These are phyloP conservation scores for Neopestalotiopsis sp. DNA, from an alignment of 2,329 filamentous ascomycete genomes.

Conservation along the genomic window DNA sequence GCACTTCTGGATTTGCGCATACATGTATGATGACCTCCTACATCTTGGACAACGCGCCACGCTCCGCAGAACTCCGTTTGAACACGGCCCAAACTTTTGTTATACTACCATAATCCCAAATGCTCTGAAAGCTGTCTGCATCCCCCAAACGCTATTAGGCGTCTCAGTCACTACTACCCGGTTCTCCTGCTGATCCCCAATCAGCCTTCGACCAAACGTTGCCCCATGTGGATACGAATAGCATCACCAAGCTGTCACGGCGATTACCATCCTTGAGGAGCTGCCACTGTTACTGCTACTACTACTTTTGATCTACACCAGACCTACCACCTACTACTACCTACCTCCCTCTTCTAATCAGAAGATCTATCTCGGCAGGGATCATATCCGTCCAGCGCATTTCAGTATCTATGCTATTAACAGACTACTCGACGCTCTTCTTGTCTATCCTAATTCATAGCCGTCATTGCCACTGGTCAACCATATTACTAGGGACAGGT, in stretches of 20 bases:
- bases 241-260: neutral
- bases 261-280: neutral
- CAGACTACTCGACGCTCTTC: neutral
- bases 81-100: neutral
- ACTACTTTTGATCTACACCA: neutral
- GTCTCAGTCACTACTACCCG: neutral
- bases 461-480: neutral
- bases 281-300: neutral
- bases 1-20: conserved; percentile 13
- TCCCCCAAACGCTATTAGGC: conserved; percentile 17
- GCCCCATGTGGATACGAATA: conserved; percentile 9
- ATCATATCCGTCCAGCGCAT: neutral
- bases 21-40: conserved; percentile 23
- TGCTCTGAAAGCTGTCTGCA: neutral
- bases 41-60: conserved; percentile 18
- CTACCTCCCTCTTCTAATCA: neutral
- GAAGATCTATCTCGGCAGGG: neutral
- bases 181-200: conserved; percentile 1
- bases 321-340: neutral
- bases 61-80: conserved; percentile 2
- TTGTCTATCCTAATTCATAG: neutral
- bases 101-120: neutral
- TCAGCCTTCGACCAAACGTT: neutral
- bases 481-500: neutral
- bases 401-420: neutral